Percentiles rank a stretch among this genome's conserved stretches.
Evolutionary conservation across 208 protist species (phyloP).

Genomic region (Leishmania tropica): DNA sequence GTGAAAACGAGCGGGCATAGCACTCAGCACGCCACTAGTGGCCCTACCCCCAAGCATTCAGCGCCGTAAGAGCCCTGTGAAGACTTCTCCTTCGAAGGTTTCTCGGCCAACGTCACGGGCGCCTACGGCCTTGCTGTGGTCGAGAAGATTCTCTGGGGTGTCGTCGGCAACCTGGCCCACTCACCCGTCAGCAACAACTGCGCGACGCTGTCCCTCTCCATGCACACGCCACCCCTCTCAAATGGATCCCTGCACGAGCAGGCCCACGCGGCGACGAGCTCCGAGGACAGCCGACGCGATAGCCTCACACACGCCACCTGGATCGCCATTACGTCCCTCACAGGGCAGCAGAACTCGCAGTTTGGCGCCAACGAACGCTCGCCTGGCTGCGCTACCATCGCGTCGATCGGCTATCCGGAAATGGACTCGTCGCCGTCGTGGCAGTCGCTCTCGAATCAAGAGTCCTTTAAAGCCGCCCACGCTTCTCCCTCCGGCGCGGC

Average conservation of each 20-base stretch:
- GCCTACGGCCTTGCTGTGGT: neutral
- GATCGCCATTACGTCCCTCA: neutral
- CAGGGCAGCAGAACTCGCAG: neutral
- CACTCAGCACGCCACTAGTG: neutral
- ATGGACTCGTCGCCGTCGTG: neutral
- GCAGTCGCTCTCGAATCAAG: slow-evolving; percentile 5
- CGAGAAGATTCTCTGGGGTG: slow-evolving; percentile 1
- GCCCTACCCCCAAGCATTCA: neutral
- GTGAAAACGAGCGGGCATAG: neutral
- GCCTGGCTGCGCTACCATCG: slow-evolving; percentile 3
- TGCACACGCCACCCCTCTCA: neutral
- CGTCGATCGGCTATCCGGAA: slow-evolving; percentile 8
- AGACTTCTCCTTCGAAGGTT: neutral
- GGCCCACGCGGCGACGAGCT: neutral
- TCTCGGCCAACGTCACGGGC: neutral
- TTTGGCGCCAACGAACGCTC: slow-evolving; percentile 4
- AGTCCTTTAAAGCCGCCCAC: neutral
- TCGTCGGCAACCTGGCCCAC: neutral
- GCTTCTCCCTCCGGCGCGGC: neutral
- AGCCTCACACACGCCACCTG: neutral
- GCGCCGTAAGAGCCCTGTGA: neutral
- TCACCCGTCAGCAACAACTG: neutral
- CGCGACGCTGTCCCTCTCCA: neutral
- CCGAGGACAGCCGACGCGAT: neutral
- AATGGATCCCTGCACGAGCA: neutral